Evolutionary conservation across 805 yeast species (phyloP).

Genomic region (Schwanniomyces pseudopolymorphus): DNA sequence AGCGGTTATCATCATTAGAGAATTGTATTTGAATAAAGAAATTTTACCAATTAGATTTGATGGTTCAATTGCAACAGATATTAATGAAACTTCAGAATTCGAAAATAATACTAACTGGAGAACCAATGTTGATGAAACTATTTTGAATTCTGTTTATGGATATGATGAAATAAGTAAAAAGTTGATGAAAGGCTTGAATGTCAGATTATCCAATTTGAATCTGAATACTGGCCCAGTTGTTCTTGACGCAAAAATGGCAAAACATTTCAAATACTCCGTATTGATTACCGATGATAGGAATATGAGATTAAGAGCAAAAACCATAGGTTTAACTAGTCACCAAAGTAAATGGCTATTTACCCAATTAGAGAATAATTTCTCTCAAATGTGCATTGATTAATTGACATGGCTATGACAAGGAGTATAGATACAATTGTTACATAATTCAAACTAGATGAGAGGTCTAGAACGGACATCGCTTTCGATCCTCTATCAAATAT

Average conservation of each 20-base stretch:
- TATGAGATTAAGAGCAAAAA: constrained; percentile 65
- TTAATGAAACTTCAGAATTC: constrained; percentile 72
- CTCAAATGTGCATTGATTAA: constrained; percentile 55
- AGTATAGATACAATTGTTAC: background rate
- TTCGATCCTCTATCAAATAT: background rate
- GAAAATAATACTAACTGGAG: constrained; percentile 75
- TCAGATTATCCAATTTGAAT: constrained; percentile 13
- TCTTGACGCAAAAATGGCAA: constrained; percentile 37
- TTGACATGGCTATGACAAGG: background rate
- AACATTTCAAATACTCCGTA: constrained; percentile 54
- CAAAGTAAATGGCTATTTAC: constrained; percentile 62
- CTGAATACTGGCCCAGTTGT: constrained; percentile 7
- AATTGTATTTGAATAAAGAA: constrained; percentile 55
- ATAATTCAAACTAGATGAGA: background rate
- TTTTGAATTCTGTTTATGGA: constrained; percentile 49
- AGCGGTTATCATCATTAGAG: constrained; percentile 72
- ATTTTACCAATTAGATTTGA: constrained; percentile 65
- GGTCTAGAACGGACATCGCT: background rate
- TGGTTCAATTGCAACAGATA: constrained; percentile 64
- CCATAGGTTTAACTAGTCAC: constrained; percentile 53
- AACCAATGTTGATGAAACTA: constrained; percentile 68
- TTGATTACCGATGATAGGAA: constrained; percentile 73
- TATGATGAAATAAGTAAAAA: constrained; percentile 41
- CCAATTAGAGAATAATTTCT: constrained; percentile 46
- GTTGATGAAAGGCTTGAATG: constrained; percentile 41